A percentile compares a stretch with the other conserved stretches of the same genome.
Evolutionary conservation across 2,329 filamentous ascomycete species (phyloP).

Genomic region (Helicocarpus griseus): DNA sequence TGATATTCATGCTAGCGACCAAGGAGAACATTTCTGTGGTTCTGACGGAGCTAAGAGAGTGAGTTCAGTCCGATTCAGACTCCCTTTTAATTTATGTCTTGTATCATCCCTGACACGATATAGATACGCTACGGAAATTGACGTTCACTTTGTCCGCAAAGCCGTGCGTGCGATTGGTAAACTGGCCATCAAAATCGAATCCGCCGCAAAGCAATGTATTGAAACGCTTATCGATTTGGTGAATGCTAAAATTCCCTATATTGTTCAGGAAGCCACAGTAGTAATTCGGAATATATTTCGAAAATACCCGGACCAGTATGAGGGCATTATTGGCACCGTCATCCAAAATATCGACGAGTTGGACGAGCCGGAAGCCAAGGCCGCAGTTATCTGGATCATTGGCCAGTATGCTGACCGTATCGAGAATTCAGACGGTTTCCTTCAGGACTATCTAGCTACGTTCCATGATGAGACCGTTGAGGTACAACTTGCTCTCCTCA

Average conservation of each 20-base stretch:
- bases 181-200: constrained; percentile 96
- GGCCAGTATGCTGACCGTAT: constrained; percentile 96
- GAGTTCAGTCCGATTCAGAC: constrained; percentile 19
- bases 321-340: constrained; percentile 89
- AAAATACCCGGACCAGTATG: constrained; percentile 98
- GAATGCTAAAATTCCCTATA: constrained; percentile 96
- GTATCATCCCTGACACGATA: constrained; percentile 4
- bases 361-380: constrained; percentile 95
- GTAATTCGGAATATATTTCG: constrained; percentile 99
- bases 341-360: constrained; percentile 94
- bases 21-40: constrained; percentile 95
- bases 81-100: background rate
- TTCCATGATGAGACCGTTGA: constrained; percentile 93
- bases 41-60: constrained; percentile 85
- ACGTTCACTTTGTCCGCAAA: constrained; percentile 97
- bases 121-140: constrained; percentile 87
- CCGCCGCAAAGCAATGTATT: constrained; percentile 82
- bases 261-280: constrained; percentile 96
- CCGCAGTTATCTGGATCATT: constrained; percentile 99
- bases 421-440: constrained; percentile 85
- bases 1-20: constrained; percentile 97
- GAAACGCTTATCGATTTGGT: constrained; percentile 87
- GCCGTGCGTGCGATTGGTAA: constrained; percentile 96
- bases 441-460: constrained; percentile 90
- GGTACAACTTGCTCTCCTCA: constrained; percentile 87